A percentile compares a stretch with the other conserved stretches of the same genome.
Conservation (phyloP, 345 rosid genomes). For the Ceriops decandra region DNA sequence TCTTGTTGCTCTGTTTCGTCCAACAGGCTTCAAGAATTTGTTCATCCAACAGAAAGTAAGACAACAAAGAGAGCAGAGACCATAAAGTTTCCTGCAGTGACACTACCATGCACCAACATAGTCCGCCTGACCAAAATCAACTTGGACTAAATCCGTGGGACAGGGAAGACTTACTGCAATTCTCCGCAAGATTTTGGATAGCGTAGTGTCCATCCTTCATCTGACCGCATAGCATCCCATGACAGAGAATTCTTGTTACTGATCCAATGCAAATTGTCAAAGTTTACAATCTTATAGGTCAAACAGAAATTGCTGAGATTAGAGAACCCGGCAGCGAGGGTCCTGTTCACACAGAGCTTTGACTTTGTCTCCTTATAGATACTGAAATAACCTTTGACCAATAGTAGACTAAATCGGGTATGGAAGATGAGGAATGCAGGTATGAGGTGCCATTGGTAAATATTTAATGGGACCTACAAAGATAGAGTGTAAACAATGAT, state of each 20-base stretch:
- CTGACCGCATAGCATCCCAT: conserved; percentile 70
- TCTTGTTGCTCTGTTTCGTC: no score
- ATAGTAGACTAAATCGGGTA: background rate
- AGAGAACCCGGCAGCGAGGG: conserved; percentile 22
- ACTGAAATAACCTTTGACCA: no score
- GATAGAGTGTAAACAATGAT: background rate
- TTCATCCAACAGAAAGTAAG: conserved; percentile 3
- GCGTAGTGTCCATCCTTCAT: conserved; percentile 81
- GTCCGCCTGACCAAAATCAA: conserved; percentile 63
- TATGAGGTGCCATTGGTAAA: background rate
- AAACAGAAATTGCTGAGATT: conserved; percentile 7
- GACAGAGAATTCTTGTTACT: conserved; percentile 36
- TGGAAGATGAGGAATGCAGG: background rate
- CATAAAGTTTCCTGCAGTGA: conserved; percentile 86
- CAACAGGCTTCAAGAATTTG: no score
- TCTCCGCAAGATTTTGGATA: conserved; percentile 78
- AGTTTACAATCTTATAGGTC: background rate
- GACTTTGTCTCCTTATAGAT: conserved; percentile 9
- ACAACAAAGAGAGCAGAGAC: conserved; percentile 69
- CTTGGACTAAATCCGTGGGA: conserved; percentile 65
- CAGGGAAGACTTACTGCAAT: conserved; percentile 81
- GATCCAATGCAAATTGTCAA: conserved; percentile 1
- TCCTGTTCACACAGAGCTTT: conserved; percentile 60
- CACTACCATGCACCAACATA: conserved; percentile 71
- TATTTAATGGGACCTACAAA: background rate